Evolutionary conservation across 306 rosid species (phyloP), one percentile per base, ranked within the genome.

Genomic region (Abrus pulchellus): DNA sequence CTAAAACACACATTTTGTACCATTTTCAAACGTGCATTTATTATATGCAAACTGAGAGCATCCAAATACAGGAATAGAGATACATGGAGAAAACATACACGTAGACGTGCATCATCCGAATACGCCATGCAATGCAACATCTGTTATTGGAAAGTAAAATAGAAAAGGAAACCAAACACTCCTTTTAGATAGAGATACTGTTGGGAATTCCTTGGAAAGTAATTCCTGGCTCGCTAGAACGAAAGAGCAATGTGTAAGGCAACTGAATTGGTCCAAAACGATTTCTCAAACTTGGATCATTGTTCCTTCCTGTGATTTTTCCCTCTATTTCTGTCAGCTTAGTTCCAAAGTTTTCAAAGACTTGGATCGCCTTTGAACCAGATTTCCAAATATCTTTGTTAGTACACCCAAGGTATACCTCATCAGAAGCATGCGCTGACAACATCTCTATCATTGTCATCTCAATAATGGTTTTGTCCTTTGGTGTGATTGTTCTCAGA

Each of bases 201-300:
- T 91, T 93, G 12, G 96, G 96, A 78, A 93, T 86, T 62, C 94
- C 97, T 68, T 83, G 85, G 10, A 86, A 87, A 1, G 94, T 92
- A 1, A 94, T 80, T 4, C 98, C 97, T 43, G 81, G 83, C 1
- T 76, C 68, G 20, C 98, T 90, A 0, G 87, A 55, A 53, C 89
- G 98, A 83, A 80, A 59, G 5, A 92, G 94, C 78, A 90, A 49
- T 47, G 93, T 90, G 69, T 94, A 94, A 0, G 97, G 97, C 63
- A 92, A 13, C 14, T 90, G 76, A 9, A 82, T 80, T 0, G 93
- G 97, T 1, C 98, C 93, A 12, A 2, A 3, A 4, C 98, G 72
- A 49, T 87, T 90, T 36, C 75, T 55, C 64, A 83, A 28, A 3
- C 53, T 64, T 11, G 75, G 20, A 50, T 86, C 73, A 0, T 49